Evolutionary conservation across 2,329 filamentous ascomycete genomes (phyloP).

Genomic region (Penicillium janthinellum): DNA sequence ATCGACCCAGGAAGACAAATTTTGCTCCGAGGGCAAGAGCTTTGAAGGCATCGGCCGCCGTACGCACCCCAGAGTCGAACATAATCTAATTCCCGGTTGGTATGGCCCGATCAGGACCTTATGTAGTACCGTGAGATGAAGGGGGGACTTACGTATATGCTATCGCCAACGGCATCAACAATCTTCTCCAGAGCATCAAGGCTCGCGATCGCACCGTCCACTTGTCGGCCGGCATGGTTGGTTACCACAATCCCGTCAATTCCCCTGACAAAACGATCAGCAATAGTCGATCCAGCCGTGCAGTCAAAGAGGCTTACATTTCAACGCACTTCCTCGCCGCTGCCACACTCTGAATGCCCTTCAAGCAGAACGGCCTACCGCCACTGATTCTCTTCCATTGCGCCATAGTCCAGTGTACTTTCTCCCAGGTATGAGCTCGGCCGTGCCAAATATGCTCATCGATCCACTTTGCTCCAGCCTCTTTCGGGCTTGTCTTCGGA

Average conservation of each 20-base stretch:
- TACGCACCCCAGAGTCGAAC: conserved; percentile 62
- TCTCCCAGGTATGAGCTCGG: conserved; percentile 64
- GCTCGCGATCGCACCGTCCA: conserved; percentile 62
- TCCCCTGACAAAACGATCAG: conserved; percentile 40
- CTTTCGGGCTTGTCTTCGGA: conserved; percentile 52
- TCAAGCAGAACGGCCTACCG: conserved; percentile 63
- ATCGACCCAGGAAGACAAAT: conserved; percentile 63
- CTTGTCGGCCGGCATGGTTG: conserved; percentile 71
- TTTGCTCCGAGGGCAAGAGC: conserved; percentile 63
- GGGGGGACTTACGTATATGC: neutral
- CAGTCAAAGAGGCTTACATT: conserved; percentile 35
- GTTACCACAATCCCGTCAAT: conserved; percentile 69
- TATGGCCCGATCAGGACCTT: neutral
- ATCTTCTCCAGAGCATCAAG: conserved; percentile 64
- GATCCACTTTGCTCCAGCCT: conserved; percentile 63
- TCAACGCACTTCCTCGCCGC: conserved; percentile 63
- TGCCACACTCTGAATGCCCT: conserved; percentile 68
- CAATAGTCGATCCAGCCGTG: neutral
- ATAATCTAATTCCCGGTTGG: conserved; percentile 52
- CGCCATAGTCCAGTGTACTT: conserved; percentile 65
- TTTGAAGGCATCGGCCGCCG: conserved; percentile 62
- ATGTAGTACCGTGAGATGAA: neutral
- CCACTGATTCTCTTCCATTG: conserved; percentile 58
- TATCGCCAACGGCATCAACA: conserved; percentile 53
- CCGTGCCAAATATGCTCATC: conserved; percentile 65